Evolutionary conservation across 2,329 filamentous ascomycete genomes (phyloP), one percentile per base, ranked within the genome.

Genomic region (Colletotrichum salicis): DNA sequence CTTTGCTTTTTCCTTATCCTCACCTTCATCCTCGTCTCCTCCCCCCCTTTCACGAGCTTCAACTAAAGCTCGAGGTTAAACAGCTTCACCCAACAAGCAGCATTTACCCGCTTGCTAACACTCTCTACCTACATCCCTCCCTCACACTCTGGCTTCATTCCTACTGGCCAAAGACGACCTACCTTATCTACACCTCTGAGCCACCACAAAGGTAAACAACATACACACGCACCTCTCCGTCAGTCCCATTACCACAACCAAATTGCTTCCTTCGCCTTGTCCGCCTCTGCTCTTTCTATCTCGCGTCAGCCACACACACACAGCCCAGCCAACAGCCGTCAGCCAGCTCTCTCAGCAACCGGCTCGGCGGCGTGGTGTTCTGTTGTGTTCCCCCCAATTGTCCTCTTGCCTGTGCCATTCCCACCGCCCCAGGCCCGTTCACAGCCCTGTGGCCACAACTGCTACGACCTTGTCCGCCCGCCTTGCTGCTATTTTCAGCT

Each of bases 401-500:
- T 52, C 33, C 55, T 55, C 54, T 56, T 48, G 37, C 67, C 54
- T 54, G 41, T 48, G 19, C 41, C 41, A n/a, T 48, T 48, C 15
- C 41, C 41, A n/a, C 41, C 19, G 22, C 41, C 41, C 41, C 41
- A 22, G 41, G 41, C 41, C 54, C 45, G 55, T 22, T 58, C 59
- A 69, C 69, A 71, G 69, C 69, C 69, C 64, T 68, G 69, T 59
- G 54, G 65, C 67, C 29, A 55, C 48, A 22, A 24, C 35, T 48
- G 22, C 31, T 64, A 55, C 48, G 7, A 60, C 24, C 27, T 33
- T 61, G 51, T 52, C 41, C 35, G 56, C 67, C 57, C 35, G 57
- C 55, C 45, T 27, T 62, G 54, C 62, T 69, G 65, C 70, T 72
- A 72, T 72, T 72, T 72, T 70, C 70, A 72, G 70, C 70, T 56